Evolutionary conservation across 345 rosid genomes (phyloP).

Genomic region (rapeseed (Brassica napus)): Da-Ae NC_063442.1:36925001-36925500

Average conservation of each 20-base stretch:
- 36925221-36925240: no score
- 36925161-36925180: conserved; percentile 47
- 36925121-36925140: not conserved
- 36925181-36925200: conserved; percentile 43
- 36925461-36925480: conserved; percentile 50
- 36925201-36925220: no score
- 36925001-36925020: not conserved
- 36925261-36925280: not conserved
- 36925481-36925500: conserved; percentile 53
- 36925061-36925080: no score
- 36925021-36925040: not conserved
- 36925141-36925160: conserved; percentile 65
- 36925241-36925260: no score
- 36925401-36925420: not conserved
- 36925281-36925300: conserved; percentile 37
- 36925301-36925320: conserved; percentile 59
- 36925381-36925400: conserved; percentile 26
- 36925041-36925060: no score
- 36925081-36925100: not conserved
- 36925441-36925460: conserved; percentile 66
- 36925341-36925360: conserved; percentile 52
- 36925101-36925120: not conserved
- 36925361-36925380: conserved; percentile 58
- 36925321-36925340: conserved; percentile 52
- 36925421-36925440: conserved; percentile 32